Percentiles rank a stretch among this genome's conserved stretches.
phyloP scores from a whole-genome alignment of 352 stramenopile genomes.

The Phytophthora foliorum region DNA sequence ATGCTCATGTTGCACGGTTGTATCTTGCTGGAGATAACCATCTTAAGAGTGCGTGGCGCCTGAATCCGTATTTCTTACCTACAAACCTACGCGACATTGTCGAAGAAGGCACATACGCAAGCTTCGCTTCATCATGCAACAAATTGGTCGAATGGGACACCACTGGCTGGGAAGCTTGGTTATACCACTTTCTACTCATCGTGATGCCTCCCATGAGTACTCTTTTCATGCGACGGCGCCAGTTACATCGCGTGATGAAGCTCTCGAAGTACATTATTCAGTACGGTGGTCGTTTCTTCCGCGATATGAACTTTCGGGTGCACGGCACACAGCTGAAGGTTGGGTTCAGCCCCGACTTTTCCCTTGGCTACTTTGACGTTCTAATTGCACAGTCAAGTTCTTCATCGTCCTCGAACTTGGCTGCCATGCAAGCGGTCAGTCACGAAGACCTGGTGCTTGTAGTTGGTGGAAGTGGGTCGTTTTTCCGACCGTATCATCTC shows the following conservation, averaged over 20 bases:
- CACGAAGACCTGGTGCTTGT: slow-evolving; percentile 57
- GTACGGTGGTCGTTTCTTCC: slow-evolving; percentile 81
- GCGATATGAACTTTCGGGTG: slow-evolving; percentile 83
- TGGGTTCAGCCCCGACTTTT: slow-evolving; percentile 88
- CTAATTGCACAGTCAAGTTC: slow-evolving; percentile 54
- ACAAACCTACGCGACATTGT: slow-evolving; percentile 71
- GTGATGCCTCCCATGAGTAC: slow-evolving; percentile 60
- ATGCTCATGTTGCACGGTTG: slow-evolving; percentile 71
- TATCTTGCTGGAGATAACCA: slow-evolving; percentile 84
- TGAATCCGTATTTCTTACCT: slow-evolving; percentile 73
- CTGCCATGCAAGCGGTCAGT: slow-evolving; percentile 36
- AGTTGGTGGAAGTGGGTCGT: slow-evolving; percentile 79
- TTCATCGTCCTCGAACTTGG: slow-evolving; percentile 37
- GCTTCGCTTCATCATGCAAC: slow-evolving; percentile 82
- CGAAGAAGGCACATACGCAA: slow-evolving; percentile 77
- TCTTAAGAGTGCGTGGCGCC: slow-evolving; percentile 66
- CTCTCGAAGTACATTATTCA: slow-evolving; percentile 75
- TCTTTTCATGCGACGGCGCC: slow-evolving; percentile 73
- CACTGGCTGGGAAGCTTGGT: slow-evolving; percentile 71
- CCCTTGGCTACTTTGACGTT: slow-evolving; percentile 84
- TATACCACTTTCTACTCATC: slow-evolving; percentile 63
- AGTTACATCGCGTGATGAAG: slow-evolving; percentile 70
- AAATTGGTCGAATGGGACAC: slow-evolving; percentile 69
- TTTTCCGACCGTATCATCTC: slow-evolving; percentile 83
- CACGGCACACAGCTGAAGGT: slow-evolving; percentile 83